Base-by-base conservation (phyloP, 1,284 basidiomycete genomes). In the Ustilago hordei region DNA sequence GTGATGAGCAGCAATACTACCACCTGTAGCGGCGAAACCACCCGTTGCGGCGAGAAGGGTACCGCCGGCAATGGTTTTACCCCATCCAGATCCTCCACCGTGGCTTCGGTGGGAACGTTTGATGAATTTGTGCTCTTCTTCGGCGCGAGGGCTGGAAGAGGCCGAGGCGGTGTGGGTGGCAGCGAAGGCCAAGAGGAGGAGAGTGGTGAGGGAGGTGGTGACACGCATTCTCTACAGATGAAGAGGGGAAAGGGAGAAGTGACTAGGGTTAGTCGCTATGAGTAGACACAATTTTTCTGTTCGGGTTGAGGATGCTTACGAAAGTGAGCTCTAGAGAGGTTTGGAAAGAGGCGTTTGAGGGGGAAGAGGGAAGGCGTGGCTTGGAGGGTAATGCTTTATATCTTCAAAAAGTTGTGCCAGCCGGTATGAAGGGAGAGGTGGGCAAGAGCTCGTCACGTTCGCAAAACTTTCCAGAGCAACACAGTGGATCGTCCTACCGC, bases 61-160 rank as follows among this genome's bases (percentile, higher is more conserved):
- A 3, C 70, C 70, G 0, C 41, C 60, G 0, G 28, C 23, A 19
- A 67, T 55, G 32, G 55, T 63, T 7, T 43, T 43, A 2, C 34
- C 31, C 59, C 38, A 41, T 7, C 70, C 70, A n/a, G 57, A 59
- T 3, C 63, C 59, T 12, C 54, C 39, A 28, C 39, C 34, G 23
- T 54, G 31, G 19, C 9, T 0, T 32, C 47, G 47, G 36, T 52
- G 48, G 19, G 60, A 45, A 23, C 72, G 72, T 28, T 75, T 75
- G 60, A 4, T 23, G 60, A 75, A 66, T 45, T 69, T 69, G 67
- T 65, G 71, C 38, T 56, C 60, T 11, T 31, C 4, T 7, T 69
- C 65, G 1, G 12, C 19, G 5, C 60, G 54, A 31, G 52, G 61
- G 13, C 31, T 5, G 5, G 45, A 4, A 23, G 8, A 34, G 34